Percentiles rank a stretch among this genome's conserved stretches.
Conservation (phyloP, 768 basidiomycete species). For the Xanthoconium stramineum region DNA sequence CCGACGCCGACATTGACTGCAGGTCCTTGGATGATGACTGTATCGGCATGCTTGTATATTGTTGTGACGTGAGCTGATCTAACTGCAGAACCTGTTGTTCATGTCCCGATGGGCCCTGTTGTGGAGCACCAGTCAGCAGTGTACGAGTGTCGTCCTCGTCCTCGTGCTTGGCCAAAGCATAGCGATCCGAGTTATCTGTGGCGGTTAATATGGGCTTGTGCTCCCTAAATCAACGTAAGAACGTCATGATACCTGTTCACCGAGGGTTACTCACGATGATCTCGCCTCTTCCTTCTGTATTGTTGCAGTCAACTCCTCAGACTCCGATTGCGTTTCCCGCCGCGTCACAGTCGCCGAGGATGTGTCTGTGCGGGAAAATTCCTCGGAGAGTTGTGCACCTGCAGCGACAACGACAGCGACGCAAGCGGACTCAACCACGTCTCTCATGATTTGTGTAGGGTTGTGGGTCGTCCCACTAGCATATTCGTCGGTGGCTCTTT, state of each 20-base stretch:
- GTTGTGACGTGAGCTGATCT: neutral
- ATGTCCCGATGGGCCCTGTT: neutral
- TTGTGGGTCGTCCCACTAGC: too few species aligned
- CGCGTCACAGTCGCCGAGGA: neutral
- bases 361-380: neutral
- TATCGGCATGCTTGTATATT: neutral
- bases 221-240: constrained; percentile 1
- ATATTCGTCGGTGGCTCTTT: neutral
- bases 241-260: neutral
- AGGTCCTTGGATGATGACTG: neutral
- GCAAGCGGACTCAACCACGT: neutral
- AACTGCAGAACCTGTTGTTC: neutral
- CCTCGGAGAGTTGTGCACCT: neutral
- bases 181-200: neutral
- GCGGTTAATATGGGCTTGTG: neutral
- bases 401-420: neutral
- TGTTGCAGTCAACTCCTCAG: neutral
- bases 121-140: neutral
- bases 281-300: neutral
- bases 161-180: neutral
- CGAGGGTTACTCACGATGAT: constrained; percentile 3
- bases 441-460: neutral
- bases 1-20: neutral
- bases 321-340: neutral
- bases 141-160: neutral